Conservation (phyloP, 495 filamentous ascomycete genomes). For the Clohesyomyces aquaticus region DNA sequence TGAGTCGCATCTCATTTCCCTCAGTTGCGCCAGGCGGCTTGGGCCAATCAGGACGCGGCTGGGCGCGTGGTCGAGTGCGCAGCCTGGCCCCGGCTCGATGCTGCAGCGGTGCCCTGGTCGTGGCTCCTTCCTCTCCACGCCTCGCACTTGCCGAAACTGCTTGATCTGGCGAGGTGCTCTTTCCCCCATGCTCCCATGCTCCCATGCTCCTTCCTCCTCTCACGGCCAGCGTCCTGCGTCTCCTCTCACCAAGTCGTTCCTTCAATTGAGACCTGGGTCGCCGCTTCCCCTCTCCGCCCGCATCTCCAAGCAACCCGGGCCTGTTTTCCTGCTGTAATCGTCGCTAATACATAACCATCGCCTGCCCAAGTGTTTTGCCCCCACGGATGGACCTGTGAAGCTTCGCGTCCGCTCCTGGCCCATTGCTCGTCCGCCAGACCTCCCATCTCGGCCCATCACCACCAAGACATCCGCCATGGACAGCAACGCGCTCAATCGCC, state of each 20-base stretch:
- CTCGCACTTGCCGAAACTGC: background rate
- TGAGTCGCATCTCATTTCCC: constrained; percentile 27
- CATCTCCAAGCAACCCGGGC: constrained; percentile 10
- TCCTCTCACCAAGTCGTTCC: constrained; percentile 37
- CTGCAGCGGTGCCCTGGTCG: background rate
- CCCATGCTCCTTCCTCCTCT: constrained; percentile 32
- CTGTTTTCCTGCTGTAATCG: background rate
- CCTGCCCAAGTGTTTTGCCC: constrained; percentile 8
- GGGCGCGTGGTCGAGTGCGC: background rate
- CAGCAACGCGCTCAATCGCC: background rate
- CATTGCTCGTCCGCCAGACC: constrained; percentile 14
- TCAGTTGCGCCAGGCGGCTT: constrained; percentile 7
- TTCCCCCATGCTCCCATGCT: too few species aligned
- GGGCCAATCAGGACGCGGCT: constrained; percentile 15
- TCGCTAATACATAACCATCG: constrained; percentile 15
- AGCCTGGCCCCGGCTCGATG: constrained; percentile 14
- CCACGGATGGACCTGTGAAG: constrained; percentile 37
- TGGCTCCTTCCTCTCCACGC: constrained; percentile 8
- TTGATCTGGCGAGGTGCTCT: constrained; percentile 1
- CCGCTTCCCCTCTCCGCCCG: constrained; percentile 26
- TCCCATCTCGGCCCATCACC: constrained; percentile 6
- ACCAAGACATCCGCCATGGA: constrained; percentile 11
- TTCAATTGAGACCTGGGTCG: constrained; percentile 30
- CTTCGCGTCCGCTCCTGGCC: constrained; percentile 29
- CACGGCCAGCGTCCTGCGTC: constrained; percentile 34